These are phyloP conservation scores for Tuber calosporum DNA, from an alignment of 495 filamentous ascomycete species.

Conservation along the genomic window DNA sequence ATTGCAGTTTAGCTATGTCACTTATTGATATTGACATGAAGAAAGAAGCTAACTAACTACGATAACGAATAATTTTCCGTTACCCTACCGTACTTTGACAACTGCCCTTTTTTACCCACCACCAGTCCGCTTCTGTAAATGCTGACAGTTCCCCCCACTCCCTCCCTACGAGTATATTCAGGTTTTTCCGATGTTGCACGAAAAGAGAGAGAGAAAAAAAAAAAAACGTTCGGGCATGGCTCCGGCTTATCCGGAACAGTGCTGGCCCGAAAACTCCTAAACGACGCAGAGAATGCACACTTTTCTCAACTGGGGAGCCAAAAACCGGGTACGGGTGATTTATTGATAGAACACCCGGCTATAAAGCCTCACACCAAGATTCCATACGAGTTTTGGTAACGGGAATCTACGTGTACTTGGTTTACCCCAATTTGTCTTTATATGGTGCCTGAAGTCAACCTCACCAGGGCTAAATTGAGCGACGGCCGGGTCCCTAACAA, in stretches of 20 bases:
- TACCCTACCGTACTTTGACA: too few species aligned
- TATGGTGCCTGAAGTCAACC: too few species aligned
- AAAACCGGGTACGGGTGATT: not conserved
- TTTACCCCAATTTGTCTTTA: not conserved
- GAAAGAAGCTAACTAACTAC: too few species aligned
- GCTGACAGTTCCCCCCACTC: not conserved
- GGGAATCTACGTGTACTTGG: not conserved
- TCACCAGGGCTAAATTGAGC: too few species aligned
- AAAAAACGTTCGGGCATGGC: not conserved
- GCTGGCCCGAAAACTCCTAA: not conserved
- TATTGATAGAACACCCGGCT: not conserved
- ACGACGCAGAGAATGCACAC: not conserved
- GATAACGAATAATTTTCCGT: too few species aligned
- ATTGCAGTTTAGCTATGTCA: too few species aligned
- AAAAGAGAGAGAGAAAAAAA: too few species aligned
- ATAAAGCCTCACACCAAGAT: not conserved
- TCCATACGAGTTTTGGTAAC: not conserved
- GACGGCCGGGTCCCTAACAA: too few species aligned
- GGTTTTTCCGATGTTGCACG: not conserved
- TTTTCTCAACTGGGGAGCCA: not conserved
- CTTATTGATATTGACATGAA: too few species aligned
- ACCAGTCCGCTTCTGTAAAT: not conserved
- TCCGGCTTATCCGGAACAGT: not conserved
- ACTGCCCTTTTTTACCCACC: too few species aligned
- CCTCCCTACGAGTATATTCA: too few species aligned